phyloP scores from a whole-genome alignment of 768 basidiomycete genomes.

The Hygrocybe coccinea region DNA sequence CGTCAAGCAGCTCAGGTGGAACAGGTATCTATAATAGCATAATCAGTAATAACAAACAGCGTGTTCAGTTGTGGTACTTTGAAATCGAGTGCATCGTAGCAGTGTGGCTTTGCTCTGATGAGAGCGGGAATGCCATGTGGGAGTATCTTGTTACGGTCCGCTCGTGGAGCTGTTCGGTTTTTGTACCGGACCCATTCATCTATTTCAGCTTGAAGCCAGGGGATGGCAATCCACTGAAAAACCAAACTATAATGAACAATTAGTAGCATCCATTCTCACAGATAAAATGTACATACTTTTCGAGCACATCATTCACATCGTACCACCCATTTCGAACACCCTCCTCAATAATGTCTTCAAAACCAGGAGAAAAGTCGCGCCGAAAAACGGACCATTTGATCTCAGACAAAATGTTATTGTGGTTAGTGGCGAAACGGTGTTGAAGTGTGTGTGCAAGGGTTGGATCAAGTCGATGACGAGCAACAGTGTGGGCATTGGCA shows the following conservation, averaged over 20 bases:
- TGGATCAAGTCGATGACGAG: constrained; percentile 34
- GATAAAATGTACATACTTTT: constrained; percentile 12
- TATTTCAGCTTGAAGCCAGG: constrained; percentile 37
- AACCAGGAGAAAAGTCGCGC: constrained; percentile 28
- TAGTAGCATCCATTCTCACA: too few species aligned
- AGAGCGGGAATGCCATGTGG: constrained; percentile 37
- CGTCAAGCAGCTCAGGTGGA: constrained; percentile 13
- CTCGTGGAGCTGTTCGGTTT: constrained; percentile 21
- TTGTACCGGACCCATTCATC: constrained; percentile 22
- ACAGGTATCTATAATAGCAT: constrained; percentile 21
- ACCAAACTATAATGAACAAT: constrained; percentile 25
- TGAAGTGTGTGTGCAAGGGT: constrained; percentile 27
- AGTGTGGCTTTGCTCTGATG: constrained; percentile 28
- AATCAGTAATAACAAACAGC: neutral
- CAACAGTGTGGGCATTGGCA: constrained; percentile 38
- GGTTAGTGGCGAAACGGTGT: constrained; percentile 27
- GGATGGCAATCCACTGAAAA: constrained; percentile 40
- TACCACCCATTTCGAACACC: constrained; percentile 30
- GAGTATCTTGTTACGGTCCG: constrained; percentile 33
- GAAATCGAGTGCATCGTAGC: constrained; percentile 29
- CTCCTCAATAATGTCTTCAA: constrained; percentile 30
- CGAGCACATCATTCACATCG: constrained; percentile 21
- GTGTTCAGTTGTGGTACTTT: constrained; percentile 17
- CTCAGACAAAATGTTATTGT: constrained; percentile 36
- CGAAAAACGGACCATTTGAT: constrained; percentile 33